These are phyloP conservation scores for Petunia secreta DNA, from an alignment of 257 asterid species.

Conservation along the genomic window DNA sequence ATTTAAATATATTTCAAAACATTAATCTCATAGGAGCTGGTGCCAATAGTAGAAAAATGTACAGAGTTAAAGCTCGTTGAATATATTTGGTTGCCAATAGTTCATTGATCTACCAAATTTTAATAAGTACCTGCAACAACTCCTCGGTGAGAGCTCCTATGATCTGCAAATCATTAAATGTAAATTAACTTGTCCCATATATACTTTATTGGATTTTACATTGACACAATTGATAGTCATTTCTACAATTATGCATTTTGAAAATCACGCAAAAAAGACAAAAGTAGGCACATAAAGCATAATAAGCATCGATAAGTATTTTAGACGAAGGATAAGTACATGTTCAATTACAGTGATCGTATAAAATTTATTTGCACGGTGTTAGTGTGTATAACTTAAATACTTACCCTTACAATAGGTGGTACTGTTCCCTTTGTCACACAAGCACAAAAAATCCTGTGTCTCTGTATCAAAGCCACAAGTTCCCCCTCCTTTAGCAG, in stretches of 20 bases:
- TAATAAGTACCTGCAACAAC: constrained; percentile 65
- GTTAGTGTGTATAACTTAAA: background rate
- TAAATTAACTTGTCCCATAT: background rate
- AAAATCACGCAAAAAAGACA: background rate
- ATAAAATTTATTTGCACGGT: background rate
- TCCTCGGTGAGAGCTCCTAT: constrained; percentile 42
- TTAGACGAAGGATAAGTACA: background rate
- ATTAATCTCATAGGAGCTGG: too few species aligned
- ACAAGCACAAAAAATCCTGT: constrained; percentile 77
- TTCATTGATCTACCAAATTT: background rate
- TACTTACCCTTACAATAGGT: constrained; percentile 65
- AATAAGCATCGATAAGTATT: background rate
- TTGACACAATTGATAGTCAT: background rate
- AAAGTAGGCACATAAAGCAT: background rate
- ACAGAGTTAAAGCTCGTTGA: background rate
- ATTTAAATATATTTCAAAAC: background rate
- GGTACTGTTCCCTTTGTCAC: constrained; percentile 69
- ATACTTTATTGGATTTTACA: background rate
- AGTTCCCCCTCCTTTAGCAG: constrained; percentile 59
- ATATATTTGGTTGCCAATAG: background rate
- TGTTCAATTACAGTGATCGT: background rate
- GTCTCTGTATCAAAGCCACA: constrained; percentile 75
- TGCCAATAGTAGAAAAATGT: too few species aligned
- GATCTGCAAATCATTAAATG: constrained; percentile 42
- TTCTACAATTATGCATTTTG: background rate